Conservation (phyloP, 345 rosid species). For the Salix purpurea region DNA sequence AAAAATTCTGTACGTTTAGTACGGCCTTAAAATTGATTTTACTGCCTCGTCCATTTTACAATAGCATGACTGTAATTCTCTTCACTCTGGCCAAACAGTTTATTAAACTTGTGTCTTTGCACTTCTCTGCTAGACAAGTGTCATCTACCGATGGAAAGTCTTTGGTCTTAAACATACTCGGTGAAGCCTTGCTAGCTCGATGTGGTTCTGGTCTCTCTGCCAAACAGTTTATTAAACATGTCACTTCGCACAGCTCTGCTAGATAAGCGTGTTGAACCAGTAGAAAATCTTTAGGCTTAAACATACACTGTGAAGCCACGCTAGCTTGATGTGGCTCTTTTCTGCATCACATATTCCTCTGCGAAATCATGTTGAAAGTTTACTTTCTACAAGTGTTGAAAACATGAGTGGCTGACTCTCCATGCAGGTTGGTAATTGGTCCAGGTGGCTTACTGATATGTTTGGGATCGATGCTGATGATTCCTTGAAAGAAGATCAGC, state of each 20-base stretch:
- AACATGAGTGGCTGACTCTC: not conserved
- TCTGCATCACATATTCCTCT: not conserved
- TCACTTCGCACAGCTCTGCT: not conserved
- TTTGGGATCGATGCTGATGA: conserved; percentile 60
- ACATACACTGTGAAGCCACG: not conserved
- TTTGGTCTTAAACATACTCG: not conserved
- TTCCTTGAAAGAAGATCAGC: conserved; percentile 33
- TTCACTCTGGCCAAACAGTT: not conserved
- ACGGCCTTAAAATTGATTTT: not conserved
- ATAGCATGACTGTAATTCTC: not conserved
- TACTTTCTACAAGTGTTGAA: not conserved
- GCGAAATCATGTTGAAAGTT: not conserved
- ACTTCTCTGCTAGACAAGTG: not conserved
- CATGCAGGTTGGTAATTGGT: conserved; percentile 89
- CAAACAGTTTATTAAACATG: not conserved
- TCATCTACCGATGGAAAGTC: not conserved
- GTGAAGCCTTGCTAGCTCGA: not conserved
- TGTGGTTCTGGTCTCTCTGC: not conserved
- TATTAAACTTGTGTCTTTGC: not conserved
- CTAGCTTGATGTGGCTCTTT: not conserved
- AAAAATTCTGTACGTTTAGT: conserved; percentile 65
- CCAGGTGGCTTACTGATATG: conserved; percentile 72
- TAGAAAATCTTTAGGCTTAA: not conserved
- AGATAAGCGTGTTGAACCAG: not conserved
- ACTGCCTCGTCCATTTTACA: not conserved